These are phyloP conservation scores for Dissophora globulifera DNA, from an alignment of 192 early-diverging fungal genomes.

Conservation along the genomic window DNA sequence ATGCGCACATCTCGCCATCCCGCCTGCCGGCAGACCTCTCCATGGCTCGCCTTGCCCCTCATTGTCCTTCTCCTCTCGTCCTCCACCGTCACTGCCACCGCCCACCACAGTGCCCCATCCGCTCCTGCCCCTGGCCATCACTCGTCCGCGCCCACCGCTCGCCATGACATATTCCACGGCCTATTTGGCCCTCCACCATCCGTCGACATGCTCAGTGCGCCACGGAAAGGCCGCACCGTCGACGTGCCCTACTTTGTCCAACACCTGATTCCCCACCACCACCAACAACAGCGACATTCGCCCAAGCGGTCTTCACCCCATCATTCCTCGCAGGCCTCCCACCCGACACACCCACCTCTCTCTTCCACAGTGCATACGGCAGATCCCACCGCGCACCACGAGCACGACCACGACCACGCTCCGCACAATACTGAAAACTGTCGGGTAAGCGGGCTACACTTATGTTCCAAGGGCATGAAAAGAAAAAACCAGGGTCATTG, in stretches of 20 bases:
- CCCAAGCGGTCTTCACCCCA: not conserved
- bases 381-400: too few relatives aligned
- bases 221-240: slow-evolving; percentile 8
- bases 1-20: not conserved
- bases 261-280: slow-evolving; percentile 15
- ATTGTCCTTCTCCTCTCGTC: not conserved
- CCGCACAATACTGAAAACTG: slow-evolving; percentile 8
- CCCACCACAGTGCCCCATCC: not conserved
- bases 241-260: slow-evolving; percentile 38
- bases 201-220: not conserved
- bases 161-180: slow-evolving; percentile 29
- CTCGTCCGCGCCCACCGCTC: not conserved
- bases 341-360: not conserved
- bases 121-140: not conserved
- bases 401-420: slow-evolving; percentile 20
- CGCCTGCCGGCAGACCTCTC: not conserved
- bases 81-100: not conserved
- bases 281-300: not conserved
- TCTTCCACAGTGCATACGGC: too few relatives aligned
- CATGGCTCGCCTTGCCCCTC: not conserved
- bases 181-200: slow-evolving; percentile 9
- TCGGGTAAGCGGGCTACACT: not conserved
- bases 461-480: too few relatives aligned
- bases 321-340: not conserved
- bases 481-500: not conserved